Conservation (phyloP, 2,329 filamentous ascomycete genomes). For the Paramyrothecium roridum region DNA sequence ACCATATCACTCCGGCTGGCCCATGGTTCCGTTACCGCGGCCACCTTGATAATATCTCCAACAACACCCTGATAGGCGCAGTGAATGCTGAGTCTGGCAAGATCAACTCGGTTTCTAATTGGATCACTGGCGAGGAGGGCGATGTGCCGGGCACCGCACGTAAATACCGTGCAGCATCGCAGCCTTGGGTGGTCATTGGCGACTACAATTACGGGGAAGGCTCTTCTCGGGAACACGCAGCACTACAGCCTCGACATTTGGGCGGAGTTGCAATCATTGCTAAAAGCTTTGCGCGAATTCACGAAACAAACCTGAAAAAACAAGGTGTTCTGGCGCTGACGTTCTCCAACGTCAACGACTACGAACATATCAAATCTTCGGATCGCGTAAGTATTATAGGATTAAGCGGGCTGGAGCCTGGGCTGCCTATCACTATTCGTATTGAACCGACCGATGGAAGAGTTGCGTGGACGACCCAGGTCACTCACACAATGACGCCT, state of each 20-base stretch:
- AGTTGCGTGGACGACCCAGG: no score
- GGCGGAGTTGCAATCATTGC: conserved; percentile 96
- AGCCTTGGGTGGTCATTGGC: conserved; percentile 96
- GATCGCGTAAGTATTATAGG: conserved; percentile 60
- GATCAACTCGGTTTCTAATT: conserved; percentile 97
- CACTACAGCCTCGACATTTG: conserved; percentile 94
- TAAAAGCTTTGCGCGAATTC: conserved; percentile 95
- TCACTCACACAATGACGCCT: no score
- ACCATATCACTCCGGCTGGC: conserved; percentile 95
- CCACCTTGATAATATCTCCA: conserved; percentile 98
- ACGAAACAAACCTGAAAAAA: conserved; percentile 99
- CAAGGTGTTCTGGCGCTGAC: conserved; percentile 99
- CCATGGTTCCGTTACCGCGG: conserved; percentile 99
- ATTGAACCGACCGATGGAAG: no score
- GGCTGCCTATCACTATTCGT: conserved; percentile 16
- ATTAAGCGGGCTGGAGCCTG: not conserved
- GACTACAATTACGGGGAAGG: conserved; percentile 99
- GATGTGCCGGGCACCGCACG: conserved; percentile 91
- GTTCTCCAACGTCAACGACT: conserved; percentile 91
- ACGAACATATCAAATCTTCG: conserved; percentile 91
- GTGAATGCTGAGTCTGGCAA: conserved; percentile 94
- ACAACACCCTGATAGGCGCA: conserved; percentile 99
- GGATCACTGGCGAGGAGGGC: conserved; percentile 76
- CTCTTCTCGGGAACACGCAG: conserved; percentile 95
- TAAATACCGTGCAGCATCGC: conserved; percentile 96